Base-by-base conservation (phyloP, 495 filamentous ascomycete genomes). In the Aspergillus affinis region DNA sequence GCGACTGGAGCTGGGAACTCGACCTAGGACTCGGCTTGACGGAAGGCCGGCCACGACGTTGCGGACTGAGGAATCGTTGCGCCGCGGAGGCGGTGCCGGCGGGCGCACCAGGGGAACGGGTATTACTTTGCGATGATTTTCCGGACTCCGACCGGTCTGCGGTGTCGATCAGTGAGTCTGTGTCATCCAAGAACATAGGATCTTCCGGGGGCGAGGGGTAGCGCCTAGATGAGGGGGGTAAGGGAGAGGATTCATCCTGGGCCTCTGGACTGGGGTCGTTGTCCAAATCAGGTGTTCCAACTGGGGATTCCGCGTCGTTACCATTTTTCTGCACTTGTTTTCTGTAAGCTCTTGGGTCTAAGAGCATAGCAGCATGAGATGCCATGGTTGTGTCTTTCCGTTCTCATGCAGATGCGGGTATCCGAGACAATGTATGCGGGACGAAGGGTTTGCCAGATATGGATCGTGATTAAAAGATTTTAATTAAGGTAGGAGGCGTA, bases 301-400 rank as follows among this genome's bases (percentile, higher is more conserved):
- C 20, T 48, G 59, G 48, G 56, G 58, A 50, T 32, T 62, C 17
- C 51, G 59, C 53, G 56, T 53, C 10, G 19, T 67, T 78, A 79
- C 77, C 75, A 66, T 72, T 72, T 20, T 63, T 64, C 44, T 71
- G 63, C 9, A 66, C 49, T 54, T 64, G 62, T 61, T 73, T 75
- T 58, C 66, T 74, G 61, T 73, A 72, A 47, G 60, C 69, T 60
- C 73, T 72, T 32, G 76, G 78, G 58, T 79, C 71, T 61, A 79
- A 58, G 36, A 79, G 69, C 75, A 79, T 76, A 30, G 75, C 74
- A 29, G 78, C 71, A 49, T 74, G 63, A 41, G 76, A 78, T 41
- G 72, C 75, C 78, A 80, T 78, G 62, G 19, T 67, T 54, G 55
- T 61, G 19, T 46, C 52, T 45, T 47, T 21, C 58, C 4, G 17